Base-by-base conservation (phyloP, 2,329 filamentous ascomycete species). In the Microthyrium microscopicum region DNA sequence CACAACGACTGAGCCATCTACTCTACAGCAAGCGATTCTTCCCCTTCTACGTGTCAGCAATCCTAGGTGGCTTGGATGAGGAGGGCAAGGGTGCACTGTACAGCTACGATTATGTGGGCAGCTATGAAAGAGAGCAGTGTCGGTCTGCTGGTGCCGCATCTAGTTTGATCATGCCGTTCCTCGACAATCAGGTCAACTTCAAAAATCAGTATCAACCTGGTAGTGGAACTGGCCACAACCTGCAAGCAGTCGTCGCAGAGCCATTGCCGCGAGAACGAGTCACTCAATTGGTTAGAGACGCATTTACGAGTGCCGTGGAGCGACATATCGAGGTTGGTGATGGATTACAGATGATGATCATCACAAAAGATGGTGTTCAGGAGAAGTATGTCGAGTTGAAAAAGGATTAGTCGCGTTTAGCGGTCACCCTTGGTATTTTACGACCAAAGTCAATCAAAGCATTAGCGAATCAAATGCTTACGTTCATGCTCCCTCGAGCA, bases 141-240 rank as follows among this genome's bases (percentile, higher is more conserved):
- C 75, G 87, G 43, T 85, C 89, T 22, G 89, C 82, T 26, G 89
- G 89, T 47, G 85, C 89, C 11, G 85, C 85, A 15, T 78, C 83
- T 34, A 89, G 81, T 50, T 62, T 98, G 57, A 98, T 98, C 60
- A 98, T 94, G 81, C 89, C 89, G 2, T 98, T 98, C 68, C 62
- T 98, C 51, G 89, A 98, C 58, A 98, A 98, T 57, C 91, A 98
- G 61, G 89, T 98, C 64, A 95, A 95, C 64, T 87, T 87, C 68
- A 98, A 94, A 71, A 98, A 98, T 57, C 87, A 94, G 64, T 92
- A 93, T 54, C 68, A 89, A 36, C 84, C 87, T 8, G 81, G 77
- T 29, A 87, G 80, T 47, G 84, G 83, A 37, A 69, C 71, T 39
- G 87, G 87, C 27, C 80, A 93, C 57, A 77, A 75, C 34, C 62